Evolutionary conservation across 2,329 filamentous ascomycete genomes (phyloP).

Genomic region (Pseudogymnoascus verrucosus): DNA sequence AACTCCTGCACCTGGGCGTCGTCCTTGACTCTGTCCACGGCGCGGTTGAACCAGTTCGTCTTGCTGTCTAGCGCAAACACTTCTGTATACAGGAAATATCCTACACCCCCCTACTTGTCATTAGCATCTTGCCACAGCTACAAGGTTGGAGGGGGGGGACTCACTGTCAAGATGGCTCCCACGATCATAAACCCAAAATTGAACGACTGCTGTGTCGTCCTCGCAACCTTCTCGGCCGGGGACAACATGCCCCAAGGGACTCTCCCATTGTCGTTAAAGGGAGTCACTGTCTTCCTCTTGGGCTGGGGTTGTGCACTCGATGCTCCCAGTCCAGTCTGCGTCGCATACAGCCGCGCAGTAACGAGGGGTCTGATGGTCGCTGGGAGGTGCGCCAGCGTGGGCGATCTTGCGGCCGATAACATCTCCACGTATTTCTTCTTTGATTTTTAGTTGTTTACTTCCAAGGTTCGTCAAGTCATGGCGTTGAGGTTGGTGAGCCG

Average conservation of each 20-base stretch:
- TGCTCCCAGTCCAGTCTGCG: conserved; percentile 39
- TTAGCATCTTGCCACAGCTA: conserved; percentile 12
- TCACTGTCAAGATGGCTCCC: conserved; percentile 69
- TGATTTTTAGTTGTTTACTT: neutral
- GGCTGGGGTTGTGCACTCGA: conserved; percentile 26
- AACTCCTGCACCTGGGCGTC: conserved; percentile 64
- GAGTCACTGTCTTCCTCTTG: conserved; percentile 64
- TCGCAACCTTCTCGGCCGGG: conserved; percentile 66
- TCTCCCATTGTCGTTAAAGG: conserved; percentile 77
- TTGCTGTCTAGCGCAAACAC: conserved; percentile 81
- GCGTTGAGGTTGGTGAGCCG: neutral
- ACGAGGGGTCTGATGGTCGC: conserved; percentile 32
- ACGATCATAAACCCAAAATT: conserved; percentile 73
- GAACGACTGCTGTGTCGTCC: conserved; percentile 83
- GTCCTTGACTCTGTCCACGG: conserved; percentile 68
- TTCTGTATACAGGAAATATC: conserved; percentile 70
- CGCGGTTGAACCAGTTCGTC: conserved; percentile 80
- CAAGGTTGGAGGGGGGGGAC: conserved; percentile 18
- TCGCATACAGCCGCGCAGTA: conserved; percentile 48
- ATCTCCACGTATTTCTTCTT: conserved; percentile 12
- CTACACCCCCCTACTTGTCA: conserved; percentile 57
- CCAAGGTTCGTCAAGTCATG: conserved; percentile 3
- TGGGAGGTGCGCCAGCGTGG: conserved; percentile 31
- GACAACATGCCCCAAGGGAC: conserved; percentile 76
- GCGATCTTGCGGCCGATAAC: conserved; percentile 18